Conservation (phyloP, 306 rosid genomes). For the Cicer cuneatum region DNA sequence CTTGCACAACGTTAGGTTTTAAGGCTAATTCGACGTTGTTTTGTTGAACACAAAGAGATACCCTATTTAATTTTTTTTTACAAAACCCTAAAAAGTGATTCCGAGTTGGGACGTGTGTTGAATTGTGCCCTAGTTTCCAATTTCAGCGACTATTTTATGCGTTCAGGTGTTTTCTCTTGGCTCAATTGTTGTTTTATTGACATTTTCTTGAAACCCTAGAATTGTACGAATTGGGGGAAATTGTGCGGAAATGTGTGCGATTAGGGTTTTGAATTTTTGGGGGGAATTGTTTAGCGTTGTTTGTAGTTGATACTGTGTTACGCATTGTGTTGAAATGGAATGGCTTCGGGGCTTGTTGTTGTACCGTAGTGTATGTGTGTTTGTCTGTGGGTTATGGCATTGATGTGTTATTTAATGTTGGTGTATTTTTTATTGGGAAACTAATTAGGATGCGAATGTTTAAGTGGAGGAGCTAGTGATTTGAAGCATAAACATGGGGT, state of each 20-base stretch:
- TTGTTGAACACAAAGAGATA: slow-evolving; percentile 36
- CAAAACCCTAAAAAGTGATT: slow-evolving; percentile 87
- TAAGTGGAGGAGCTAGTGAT: slow-evolving; percentile 46
- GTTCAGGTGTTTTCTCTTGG: slow-evolving; percentile 66
- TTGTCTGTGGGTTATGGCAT: slow-evolving; percentile 35
- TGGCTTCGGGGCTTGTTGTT: slow-evolving; percentile 40
- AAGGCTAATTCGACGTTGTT: slow-evolving; percentile 57
- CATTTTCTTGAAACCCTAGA: slow-evolving; percentile 83
- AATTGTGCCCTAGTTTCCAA: slow-evolving; percentile 64
- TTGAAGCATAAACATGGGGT: slow-evolving; percentile 43
- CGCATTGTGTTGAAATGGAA: slow-evolving; percentile 74
- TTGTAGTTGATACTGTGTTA: slow-evolving; percentile 41
- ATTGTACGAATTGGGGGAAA: slow-evolving; percentile 56
- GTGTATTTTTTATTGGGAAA: slow-evolving; percentile 43
- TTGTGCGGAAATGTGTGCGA: slow-evolving; percentile 45
- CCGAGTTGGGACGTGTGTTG: slow-evolving; percentile 40
- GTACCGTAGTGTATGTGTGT: slow-evolving; percentile 40
- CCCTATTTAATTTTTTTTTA: slow-evolving; percentile 38
- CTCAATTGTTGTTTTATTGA: slow-evolving; percentile 49
- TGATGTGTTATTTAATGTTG: slow-evolving; percentile 48
- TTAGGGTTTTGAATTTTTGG: slow-evolving; percentile 61
- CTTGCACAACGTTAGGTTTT: slow-evolving; percentile 48
- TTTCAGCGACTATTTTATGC: slow-evolving; percentile 45
- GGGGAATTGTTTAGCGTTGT: slow-evolving; percentile 43
- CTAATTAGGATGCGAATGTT: slow-evolving; percentile 41